Evolutionary conservation across 2,329 filamentous ascomycete genomes (phyloP).

Genomic region (Aspergillus pseudoviridinutans): DNA sequence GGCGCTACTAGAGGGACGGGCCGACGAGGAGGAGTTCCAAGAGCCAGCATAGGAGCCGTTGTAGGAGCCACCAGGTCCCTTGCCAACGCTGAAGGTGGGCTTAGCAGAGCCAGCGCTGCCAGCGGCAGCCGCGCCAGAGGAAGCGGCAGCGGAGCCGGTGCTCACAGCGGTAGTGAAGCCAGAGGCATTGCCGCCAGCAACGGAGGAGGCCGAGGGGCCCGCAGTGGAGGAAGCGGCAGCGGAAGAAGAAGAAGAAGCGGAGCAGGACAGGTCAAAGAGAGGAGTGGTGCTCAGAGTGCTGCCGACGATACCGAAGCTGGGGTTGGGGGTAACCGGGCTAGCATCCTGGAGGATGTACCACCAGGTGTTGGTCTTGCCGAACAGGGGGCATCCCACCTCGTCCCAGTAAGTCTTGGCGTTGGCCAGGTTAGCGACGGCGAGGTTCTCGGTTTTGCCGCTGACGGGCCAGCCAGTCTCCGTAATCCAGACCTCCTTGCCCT

Average conservation of each 20-base stretch:
- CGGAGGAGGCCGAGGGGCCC: constrained; percentile 6
- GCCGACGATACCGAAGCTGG: constrained; percentile 39
- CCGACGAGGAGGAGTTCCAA: constrained; percentile 7
- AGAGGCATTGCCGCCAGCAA: constrained; percentile 16
- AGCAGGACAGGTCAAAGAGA: constrained; percentile 37
- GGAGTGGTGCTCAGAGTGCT: constrained; percentile 33
- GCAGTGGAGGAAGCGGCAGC: constrained; percentile 9
- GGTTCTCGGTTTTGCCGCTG: constrained; percentile 59
- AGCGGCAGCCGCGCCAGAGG: neutral
- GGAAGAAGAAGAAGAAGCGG: constrained; percentile 21
- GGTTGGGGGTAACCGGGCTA: constrained; percentile 25
- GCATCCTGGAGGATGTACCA: constrained; percentile 42
- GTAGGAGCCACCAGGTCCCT: constrained; percentile 2
- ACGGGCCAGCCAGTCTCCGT: constrained; percentile 89
- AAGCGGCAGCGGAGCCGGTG: neutral
- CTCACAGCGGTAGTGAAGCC: neutral
- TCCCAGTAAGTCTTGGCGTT: constrained; percentile 82
- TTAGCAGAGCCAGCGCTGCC: constrained; percentile 7
- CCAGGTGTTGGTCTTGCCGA: constrained; percentile 40
- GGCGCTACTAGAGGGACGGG: neutral
- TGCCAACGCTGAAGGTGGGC: neutral
- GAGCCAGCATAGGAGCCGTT: constrained; percentile 17
- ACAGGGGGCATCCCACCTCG: constrained; percentile 65
- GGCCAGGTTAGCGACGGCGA: constrained; percentile 58
- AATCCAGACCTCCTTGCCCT: constrained; percentile 73